phyloP scores from a whole-genome alignment of 148 eudicot species.

The Diospyros kaki region DNA sequence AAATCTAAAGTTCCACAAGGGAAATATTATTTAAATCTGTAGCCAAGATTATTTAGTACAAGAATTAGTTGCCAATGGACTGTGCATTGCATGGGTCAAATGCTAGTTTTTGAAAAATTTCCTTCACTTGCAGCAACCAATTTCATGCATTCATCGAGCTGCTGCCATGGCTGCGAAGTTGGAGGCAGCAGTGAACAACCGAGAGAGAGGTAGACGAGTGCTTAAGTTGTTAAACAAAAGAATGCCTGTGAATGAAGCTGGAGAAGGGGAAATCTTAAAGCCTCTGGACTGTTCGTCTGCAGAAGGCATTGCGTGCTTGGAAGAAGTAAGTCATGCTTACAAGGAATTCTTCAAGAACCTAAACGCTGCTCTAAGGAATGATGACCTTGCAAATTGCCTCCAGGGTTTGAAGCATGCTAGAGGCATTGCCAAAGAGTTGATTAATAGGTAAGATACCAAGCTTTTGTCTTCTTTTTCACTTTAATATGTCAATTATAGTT shows the following conservation, averaged over 20 bases:
- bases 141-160: slow-evolving; percentile 62
- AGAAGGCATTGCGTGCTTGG: slow-evolving; percentile 17
- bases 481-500: too few relatives aligned
- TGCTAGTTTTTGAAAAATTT: not conserved
- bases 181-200: slow-evolving; percentile 47
- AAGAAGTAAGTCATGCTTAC: slow-evolving; percentile 20
- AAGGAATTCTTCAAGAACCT: slow-evolving; percentile 37
- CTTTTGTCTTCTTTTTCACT: not conserved
- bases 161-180: slow-evolving; percentile 64
- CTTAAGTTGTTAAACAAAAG: slow-evolving; percentile 7
- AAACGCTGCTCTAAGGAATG: slow-evolving; percentile 36
- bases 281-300: slow-evolving; percentile 7
- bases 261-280: slow-evolving; percentile 9
- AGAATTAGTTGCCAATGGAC: too few relatives aligned
- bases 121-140: slow-evolving; percentile 56
- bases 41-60: too few relatives aligned
- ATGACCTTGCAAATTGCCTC: slow-evolving; percentile 30
- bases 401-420: slow-evolving; percentile 43
- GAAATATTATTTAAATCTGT: too few relatives aligned
- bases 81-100: too few relatives aligned
- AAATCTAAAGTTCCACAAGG: too few relatives aligned
- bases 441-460: slow-evolving; percentile 12
- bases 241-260: slow-evolving; percentile 10
- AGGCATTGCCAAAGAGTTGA: slow-evolving; percentile 42
- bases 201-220: slow-evolving; percentile 26